phyloP scores from a whole-genome alignment of 108 stramenopile species.

The Parmales sp. region DNA sequence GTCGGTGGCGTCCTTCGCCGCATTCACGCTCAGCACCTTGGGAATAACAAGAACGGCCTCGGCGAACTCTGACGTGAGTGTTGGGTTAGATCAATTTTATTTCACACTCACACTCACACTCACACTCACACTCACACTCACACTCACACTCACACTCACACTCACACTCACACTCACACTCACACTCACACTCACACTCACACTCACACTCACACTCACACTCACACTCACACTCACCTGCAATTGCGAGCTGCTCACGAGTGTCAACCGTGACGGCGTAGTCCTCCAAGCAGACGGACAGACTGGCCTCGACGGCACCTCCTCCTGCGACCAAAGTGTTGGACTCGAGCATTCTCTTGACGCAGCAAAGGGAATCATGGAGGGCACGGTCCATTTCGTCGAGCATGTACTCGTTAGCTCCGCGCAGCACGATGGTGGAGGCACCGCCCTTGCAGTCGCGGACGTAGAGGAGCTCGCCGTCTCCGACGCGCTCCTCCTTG shows the following conservation, averaged over 20 bases:
- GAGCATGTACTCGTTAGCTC: conserved; percentile 98
- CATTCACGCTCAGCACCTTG: conserved; percentile 92
- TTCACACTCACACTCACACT: too few species aligned
- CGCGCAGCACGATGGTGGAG: conserved; percentile 91
- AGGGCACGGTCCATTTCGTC: conserved; percentile 99
- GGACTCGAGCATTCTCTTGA: conserved; percentile 95
- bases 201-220: too few species aligned
- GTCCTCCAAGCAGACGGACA: conserved; percentile 85
- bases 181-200: too few species aligned
- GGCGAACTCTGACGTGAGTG: conserved; percentile 95
- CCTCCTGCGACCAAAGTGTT: conserved; percentile 95
- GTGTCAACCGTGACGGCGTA: conserved; percentile 85
- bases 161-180: too few species aligned
- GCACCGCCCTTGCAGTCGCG: conserved; percentile 81
- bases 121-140: too few species aligned
- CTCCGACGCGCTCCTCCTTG: conserved; percentile 88
- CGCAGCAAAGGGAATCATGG: conserved; percentile 92
- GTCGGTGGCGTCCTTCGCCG: conserved; percentile 97
- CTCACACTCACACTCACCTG: too few species aligned
- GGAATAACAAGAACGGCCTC: conserved; percentile 98
- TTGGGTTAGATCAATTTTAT: too few species aligned
- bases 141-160: too few species aligned
- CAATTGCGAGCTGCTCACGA: conserved; percentile 95
- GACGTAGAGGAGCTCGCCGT: conserved; percentile 96
- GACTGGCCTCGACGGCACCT: conserved; percentile 92